A percentile compares a stretch with the other conserved stretches of the same genome.
Conservation (phyloP, 495 filamentous ascomycete species). For the Immersiella caudata region DNA sequence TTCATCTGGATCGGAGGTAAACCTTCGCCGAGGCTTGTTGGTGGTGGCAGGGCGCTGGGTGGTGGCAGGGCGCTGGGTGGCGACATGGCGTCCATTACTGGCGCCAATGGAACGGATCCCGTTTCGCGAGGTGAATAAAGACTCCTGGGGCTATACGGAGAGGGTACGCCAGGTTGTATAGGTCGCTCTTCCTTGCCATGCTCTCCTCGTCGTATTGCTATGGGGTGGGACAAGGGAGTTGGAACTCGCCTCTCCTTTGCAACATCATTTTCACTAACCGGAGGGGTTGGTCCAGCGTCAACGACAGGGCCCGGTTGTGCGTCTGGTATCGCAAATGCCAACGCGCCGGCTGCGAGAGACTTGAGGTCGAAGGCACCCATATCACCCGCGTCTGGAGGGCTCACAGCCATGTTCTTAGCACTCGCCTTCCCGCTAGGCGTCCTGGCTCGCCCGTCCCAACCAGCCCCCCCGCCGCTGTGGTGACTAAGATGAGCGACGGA, state of each 20-base stretch:
- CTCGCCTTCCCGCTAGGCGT: slow-evolving; percentile 27
- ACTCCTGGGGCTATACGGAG: slow-evolving; percentile 32
- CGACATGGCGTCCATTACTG: slow-evolving; percentile 32
- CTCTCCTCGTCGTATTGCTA: slow-evolving; percentile 26
- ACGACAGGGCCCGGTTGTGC: slow-evolving; percentile 30
- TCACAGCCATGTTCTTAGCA: slow-evolving; percentile 18
- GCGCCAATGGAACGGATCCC: slow-evolving; percentile 31
- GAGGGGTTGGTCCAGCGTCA: slow-evolving; percentile 33
- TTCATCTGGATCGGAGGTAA: slow-evolving; percentile 54
- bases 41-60: slow-evolving; percentile 30
- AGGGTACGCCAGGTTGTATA: slow-evolving; percentile 22
- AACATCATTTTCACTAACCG: slow-evolving; percentile 34
- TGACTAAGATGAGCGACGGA: background rate
- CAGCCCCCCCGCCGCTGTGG: slow-evolving; percentile 6
- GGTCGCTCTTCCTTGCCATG: slow-evolving; percentile 27
- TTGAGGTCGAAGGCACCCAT: slow-evolving; percentile 44
- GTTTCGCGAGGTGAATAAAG: slow-evolving; percentile 34
- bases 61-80: slow-evolving; percentile 31
- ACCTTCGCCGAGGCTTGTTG: slow-evolving; percentile 38
- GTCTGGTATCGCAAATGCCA: slow-evolving; percentile 34
- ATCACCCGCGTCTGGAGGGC: slow-evolving; percentile 29
- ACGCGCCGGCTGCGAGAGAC: slow-evolving; percentile 44
- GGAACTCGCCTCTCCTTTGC: slow-evolving; percentile 27
- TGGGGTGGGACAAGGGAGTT: slow-evolving; percentile 26
- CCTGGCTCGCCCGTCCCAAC: slow-evolving; percentile 10